Evolutionary conservation across 1,284 basidiomycete species (phyloP).

Genomic region (Puccinia hordei): DNA sequence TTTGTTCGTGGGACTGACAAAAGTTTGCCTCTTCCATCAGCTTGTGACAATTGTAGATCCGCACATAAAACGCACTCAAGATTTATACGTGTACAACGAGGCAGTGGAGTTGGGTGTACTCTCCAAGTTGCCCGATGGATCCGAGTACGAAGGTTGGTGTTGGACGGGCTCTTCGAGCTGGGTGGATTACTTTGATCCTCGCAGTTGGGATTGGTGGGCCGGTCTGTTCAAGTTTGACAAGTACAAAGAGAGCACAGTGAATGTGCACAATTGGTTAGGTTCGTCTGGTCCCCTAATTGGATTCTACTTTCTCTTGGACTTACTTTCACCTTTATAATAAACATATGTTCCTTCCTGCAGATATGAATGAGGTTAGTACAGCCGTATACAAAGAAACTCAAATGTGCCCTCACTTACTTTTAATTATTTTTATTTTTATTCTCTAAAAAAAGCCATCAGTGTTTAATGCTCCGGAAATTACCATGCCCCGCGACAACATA

Average conservation of each 20-base stretch:
- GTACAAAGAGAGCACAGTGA: slow-evolving; percentile 58
- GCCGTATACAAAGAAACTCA: not conserved
- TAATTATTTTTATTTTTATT: slow-evolving; percentile 3
- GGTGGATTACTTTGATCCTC: slow-evolving; percentile 96
- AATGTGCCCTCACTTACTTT: not conserved
- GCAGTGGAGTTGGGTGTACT: slow-evolving; percentile 78
- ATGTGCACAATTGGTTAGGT: slow-evolving; percentile 54
- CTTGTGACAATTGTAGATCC: slow-evolving; percentile 98
- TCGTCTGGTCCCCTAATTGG: not conserved
- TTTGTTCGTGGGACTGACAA: not conserved
- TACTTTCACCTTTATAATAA: slow-evolving; percentile 68
- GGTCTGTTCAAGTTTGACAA: slow-evolving; percentile 72
- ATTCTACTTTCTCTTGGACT: slow-evolving; percentile 65
- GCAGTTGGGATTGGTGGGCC: slow-evolving; percentile 87
- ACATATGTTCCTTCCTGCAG: slow-evolving; percentile 68
- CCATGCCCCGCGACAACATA: slow-evolving; percentile 89
- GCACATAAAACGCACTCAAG: slow-evolving; percentile 79
- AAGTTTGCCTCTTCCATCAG: slow-evolving; percentile 61
- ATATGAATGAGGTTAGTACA: slow-evolving; percentile 89
- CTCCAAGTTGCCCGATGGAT: slow-evolving; percentile 74
- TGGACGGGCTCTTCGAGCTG: slow-evolving; percentile 94
- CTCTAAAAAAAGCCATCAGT: slow-evolving; percentile 74
- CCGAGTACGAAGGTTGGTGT: slow-evolving; percentile 96
- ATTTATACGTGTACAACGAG: slow-evolving; percentile 83
- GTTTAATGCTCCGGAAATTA: slow-evolving; percentile 98